A percentile compares a stretch with the other conserved stretches of the same genome.
phyloP scores from a whole-genome alignment of 306 rosid genomes.

The Canavalia ensiformis region DNA sequence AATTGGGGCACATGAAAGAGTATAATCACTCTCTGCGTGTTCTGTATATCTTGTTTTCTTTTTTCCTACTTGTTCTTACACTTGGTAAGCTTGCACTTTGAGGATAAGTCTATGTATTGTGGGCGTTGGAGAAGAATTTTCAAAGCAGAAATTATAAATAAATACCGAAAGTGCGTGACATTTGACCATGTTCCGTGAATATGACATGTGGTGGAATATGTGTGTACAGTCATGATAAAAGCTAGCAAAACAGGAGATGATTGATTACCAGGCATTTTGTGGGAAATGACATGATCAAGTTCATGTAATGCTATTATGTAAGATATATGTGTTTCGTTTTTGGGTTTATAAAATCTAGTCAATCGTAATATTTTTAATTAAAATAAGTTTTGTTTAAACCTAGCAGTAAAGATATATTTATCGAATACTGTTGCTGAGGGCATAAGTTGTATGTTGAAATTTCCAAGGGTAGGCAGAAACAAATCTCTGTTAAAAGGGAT shows the following conservation, averaged over 20 bases:
- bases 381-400: background rate
- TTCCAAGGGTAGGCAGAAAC: no score
- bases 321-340: background rate
- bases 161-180: slow-evolving; percentile 49
- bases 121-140: slow-evolving; percentile 54
- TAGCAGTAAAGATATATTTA: background rate
- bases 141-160: slow-evolving; percentile 42
- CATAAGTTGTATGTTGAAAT: background rate
- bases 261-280: slow-evolving; percentile 35
- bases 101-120: slow-evolving; percentile 41
- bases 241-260: slow-evolving; percentile 15
- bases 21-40: background rate
- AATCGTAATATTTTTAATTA: background rate
- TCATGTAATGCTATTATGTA: background rate
- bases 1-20: background rate
- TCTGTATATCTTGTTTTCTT: background rate
- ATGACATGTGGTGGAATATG: slow-evolving; percentile 54
- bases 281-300: slow-evolving; percentile 15
- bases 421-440: background rate
- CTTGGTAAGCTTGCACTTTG: slow-evolving; percentile 26
- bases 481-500: no score
- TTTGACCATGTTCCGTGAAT: slow-evolving; percentile 41
- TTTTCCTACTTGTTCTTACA: slow-evolving; percentile 24
- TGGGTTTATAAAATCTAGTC: background rate
- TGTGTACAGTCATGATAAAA: slow-evolving; percentile 54